Conservation (phyloP, 1,284 basidiomycete species). For the Pascua guehoae region DNA sequence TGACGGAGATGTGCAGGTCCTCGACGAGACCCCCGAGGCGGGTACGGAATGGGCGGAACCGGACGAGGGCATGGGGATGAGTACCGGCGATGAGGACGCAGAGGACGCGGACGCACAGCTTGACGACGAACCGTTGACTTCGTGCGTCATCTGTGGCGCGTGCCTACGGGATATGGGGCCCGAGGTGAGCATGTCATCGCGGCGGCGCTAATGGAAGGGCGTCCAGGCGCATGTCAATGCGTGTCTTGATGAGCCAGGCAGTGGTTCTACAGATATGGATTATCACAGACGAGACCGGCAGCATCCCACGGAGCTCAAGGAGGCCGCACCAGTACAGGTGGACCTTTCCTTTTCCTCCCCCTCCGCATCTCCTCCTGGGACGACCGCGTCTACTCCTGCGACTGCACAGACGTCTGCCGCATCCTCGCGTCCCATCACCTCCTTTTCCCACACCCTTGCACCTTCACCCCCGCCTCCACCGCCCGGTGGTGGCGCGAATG, state of each 20-base stretch:
- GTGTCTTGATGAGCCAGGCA: constrained; percentile 36
- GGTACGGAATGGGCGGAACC: constrained; percentile 40
- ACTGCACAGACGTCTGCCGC: too few species aligned
- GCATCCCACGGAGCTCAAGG: constrained; percentile 4
- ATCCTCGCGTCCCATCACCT: background rate
- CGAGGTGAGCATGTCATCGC: constrained; percentile 8
- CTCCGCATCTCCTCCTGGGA: background rate
- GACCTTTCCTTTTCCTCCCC: background rate
- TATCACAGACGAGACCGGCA: background rate
- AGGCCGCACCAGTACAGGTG: background rate
- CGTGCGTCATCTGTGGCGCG: background rate
- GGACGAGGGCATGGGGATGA: constrained; percentile 49
- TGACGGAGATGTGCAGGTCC: background rate
- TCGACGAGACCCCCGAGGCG: background rate
- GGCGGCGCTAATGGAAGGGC: constrained; percentile 25
- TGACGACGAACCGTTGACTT: constrained; percentile 1
- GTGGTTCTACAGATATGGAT: background rate
- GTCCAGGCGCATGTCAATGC: constrained; percentile 44
- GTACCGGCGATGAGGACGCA: constrained; percentile 32
- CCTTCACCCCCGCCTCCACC: constrained; percentile 18
- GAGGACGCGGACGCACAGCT: constrained; percentile 23
- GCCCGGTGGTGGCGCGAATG: constrained; percentile 47
- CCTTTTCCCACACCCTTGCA: constrained; percentile 4
- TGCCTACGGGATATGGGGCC: background rate
- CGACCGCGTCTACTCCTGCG: too few species aligned